phyloP scores from a whole-genome alignment of 371 early-diverging fungal species.

The Rhizopus arrhizus region DNA sequence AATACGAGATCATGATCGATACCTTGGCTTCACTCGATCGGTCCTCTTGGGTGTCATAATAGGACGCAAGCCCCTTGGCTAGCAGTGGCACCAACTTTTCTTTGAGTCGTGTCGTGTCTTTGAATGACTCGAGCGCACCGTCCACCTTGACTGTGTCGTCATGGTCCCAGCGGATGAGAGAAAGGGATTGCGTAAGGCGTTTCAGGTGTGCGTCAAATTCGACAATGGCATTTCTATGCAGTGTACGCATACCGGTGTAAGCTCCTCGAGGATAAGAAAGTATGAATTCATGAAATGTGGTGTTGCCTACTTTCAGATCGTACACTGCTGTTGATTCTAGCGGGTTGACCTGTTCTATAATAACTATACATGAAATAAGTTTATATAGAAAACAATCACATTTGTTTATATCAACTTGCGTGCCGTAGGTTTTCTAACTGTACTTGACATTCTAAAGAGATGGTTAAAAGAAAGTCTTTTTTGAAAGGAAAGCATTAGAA shows the following conservation, averaged over 20 bases:
- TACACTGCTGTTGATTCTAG: slow-evolving; percentile 22
- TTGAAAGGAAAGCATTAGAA: not conserved
- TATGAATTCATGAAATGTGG: slow-evolving; percentile 37
- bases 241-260: slow-evolving; percentile 59
- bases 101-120: slow-evolving; percentile 35
- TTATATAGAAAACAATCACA: not conserved
- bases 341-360: slow-evolving; percentile 41
- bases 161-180: slow-evolving; percentile 33
- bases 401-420: not conserved
- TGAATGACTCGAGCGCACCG: slow-evolving; percentile 29
- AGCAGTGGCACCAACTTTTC: slow-evolving; percentile 46
- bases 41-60: slow-evolving; percentile 36
- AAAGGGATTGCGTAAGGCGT: slow-evolving; percentile 52
- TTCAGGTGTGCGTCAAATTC: slow-evolving; percentile 54
- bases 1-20: slow-evolving; percentile 44
- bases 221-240: slow-evolving; percentile 43
- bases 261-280: slow-evolving; percentile 52
- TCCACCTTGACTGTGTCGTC: slow-evolving; percentile 21
- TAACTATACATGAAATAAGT: slow-evolving; percentile 14
- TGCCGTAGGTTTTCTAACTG: not conserved
- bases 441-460: not conserved
- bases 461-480: not conserved
- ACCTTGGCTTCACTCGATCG: slow-evolving; percentile 43
- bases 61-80: slow-evolving; percentile 42
- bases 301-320: slow-evolving; percentile 8